Conservation (phyloP, 1,139 yeast genomes). For the Geotrichum reessii region DNA sequence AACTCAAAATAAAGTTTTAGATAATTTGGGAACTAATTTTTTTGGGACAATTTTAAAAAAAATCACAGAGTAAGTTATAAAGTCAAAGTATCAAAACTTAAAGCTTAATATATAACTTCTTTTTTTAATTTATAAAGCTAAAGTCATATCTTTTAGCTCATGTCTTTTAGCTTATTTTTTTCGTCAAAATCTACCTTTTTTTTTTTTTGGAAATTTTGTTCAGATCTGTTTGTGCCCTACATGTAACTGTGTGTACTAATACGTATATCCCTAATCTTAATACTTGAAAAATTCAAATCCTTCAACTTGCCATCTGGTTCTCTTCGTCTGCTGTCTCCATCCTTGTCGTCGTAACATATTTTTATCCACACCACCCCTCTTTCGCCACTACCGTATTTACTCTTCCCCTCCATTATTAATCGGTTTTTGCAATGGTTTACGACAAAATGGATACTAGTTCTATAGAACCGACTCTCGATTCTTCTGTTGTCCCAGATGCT, state of each 20-base stretch:
- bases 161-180: neutral
- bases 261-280: neutral
- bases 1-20: too few species aligned
- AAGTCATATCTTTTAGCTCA: neutral
- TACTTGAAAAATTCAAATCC: neutral
- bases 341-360: neutral
- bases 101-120: neutral
- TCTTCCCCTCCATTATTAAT: neutral
- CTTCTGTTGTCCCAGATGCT: neutral
- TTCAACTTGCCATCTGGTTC: neutral
- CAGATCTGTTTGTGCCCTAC: neutral
- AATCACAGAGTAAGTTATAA: too few species aligned
- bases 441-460: neutral
- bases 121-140: neutral
- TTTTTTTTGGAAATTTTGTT: neutral
- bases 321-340: neutral
- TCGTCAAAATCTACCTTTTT: neutral
- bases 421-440: neutral
- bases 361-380: neutral
- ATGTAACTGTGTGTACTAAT: neutral
- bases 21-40: too few species aligned
- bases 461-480: neutral
- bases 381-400: too few species aligned
- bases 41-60: too few species aligned
- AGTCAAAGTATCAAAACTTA: neutral